These are phyloP conservation scores for Suillus fuscotomentosus DNA, from an alignment of 768 basidiomycete species.

Conservation along the genomic window DNA sequence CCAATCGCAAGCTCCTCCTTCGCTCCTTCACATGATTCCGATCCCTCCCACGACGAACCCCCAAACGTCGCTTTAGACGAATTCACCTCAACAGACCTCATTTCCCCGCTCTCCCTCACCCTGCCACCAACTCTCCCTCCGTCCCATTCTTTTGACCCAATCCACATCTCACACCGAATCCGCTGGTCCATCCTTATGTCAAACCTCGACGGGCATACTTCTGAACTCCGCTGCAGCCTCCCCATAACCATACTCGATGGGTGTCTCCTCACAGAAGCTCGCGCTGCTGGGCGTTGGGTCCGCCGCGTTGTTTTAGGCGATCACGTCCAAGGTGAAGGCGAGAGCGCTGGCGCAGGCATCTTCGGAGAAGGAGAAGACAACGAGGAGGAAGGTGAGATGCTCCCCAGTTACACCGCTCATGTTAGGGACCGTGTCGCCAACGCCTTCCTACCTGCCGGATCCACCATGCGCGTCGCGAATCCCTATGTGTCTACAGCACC, in stretches of 20 bases:
- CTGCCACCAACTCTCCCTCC: constrained; percentile 66
- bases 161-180: constrained; percentile 74
- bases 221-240: constrained; percentile 92
- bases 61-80: background rate
- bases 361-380: constrained; percentile 35
- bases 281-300: constrained; percentile 67
- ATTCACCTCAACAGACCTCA: constrained; percentile 39
- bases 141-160: constrained; percentile 73
- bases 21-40: background rate
- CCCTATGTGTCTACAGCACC: constrained; percentile 55
- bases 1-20: background rate
- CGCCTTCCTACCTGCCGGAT: constrained; percentile 64
- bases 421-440: constrained; percentile 87
- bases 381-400: constrained; percentile 59
- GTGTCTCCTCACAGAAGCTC: constrained; percentile 72
- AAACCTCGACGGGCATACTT: constrained; percentile 90
- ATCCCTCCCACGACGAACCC: constrained; percentile 9
- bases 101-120: constrained; percentile 57
- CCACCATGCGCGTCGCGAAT: constrained; percentile 62
- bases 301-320: constrained; percentile 64
- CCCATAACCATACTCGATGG: constrained; percentile 83
- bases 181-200: constrained; percentile 76
- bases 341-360: constrained; percentile 24
- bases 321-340: constrained; percentile 22
- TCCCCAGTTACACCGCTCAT: constrained; percentile 89